Evolutionary conservation across 441 rosid genomes (phyloP), one percentile per base, ranked within the genome.

Genomic region (Populus hybrid): DNA sequence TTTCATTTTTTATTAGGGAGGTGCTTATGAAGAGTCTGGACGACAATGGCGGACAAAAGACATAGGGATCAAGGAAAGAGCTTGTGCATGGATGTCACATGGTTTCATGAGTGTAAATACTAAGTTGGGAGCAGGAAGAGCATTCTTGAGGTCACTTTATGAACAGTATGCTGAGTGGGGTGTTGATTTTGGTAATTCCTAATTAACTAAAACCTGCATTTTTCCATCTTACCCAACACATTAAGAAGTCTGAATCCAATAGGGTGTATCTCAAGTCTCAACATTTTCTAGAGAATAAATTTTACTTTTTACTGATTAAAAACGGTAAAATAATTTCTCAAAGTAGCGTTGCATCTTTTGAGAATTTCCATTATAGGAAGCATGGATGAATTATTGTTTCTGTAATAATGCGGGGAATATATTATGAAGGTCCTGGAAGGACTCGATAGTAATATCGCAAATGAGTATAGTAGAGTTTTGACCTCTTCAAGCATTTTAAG

Each of bases 61-160:
- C 83, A 92, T 93, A 80, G 99, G 95, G 40, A 71, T 92, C 70
- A 86, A 82, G 86, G 97, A 93, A 82, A 89, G 89, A 86, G 85
- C 97, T 76, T 95, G 98, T 86, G 90, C 88, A 26, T 95, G 97
- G 99, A 95, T 95, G 98, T 72, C 79, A 18, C 82, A 92, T 72
- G 99, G 97, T 64, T 95, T 93, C 86, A 93, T 95, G 97, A 88
- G 97, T 85, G 91, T 93, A 46, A 85, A 92, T 78, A 88, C 93
- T 61, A 87, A 84, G 76, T 35, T 80, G 65, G 94, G 85, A 85
- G 97, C 95, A 26, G 98, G 99, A 82, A 91, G 85, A 84, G 92
- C 98, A 16, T 93, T 95, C 89, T 86, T 95, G 85, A 88, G 87
- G 83, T 95, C 98, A 23, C 94, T 93, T 78, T 90, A 93, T 79